Conservation (phyloP, 106 monocot genomes). For the Triglochin maritima region DNA sequence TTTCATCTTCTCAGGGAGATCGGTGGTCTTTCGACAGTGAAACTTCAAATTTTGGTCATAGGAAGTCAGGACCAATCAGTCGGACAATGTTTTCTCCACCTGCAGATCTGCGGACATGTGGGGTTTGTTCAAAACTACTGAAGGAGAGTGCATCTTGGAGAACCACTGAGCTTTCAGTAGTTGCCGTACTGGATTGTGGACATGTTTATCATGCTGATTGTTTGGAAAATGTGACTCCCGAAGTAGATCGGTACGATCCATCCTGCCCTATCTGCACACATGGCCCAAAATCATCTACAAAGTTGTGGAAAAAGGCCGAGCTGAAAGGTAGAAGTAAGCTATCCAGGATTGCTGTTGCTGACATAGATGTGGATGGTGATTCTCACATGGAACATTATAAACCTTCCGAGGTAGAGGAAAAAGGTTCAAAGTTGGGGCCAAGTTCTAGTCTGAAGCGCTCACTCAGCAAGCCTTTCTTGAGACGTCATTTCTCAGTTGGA, state of each 20-base stretch:
- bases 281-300: constrained; percentile 22
- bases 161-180: constrained; percentile 40
- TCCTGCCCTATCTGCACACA: constrained; percentile 62
- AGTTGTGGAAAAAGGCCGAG: constrained; percentile 28
- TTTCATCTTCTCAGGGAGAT: constrained; percentile 63
- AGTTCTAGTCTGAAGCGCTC: constrained; percentile 34
- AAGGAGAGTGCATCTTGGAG: constrained; percentile 57
- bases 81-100: constrained; percentile 5
- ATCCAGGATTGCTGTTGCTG: constrained; percentile 39
- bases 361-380: constrained; percentile 23
- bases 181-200: constrained; percentile 63
- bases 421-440: constrained; percentile 13
- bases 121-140: constrained; percentile 59
- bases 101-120: constrained; percentile 39
- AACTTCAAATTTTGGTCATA: constrained; percentile 18
- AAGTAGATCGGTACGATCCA: constrained; percentile 66
- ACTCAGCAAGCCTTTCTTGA: constrained; percentile 32
- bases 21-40: constrained; percentile 56
- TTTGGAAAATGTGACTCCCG: constrained; percentile 59
- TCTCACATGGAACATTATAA: constrained; percentile 5
- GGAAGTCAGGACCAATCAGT: constrained; percentile 18
- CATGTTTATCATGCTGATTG: constrained; percentile 90
- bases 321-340: constrained; percentile 41
- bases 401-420: not conserved
- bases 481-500: constrained; percentile 43